Conservation (phyloP, 2,329 filamentous ascomycete species). For the Dactylellina drechsleri region DNA sequence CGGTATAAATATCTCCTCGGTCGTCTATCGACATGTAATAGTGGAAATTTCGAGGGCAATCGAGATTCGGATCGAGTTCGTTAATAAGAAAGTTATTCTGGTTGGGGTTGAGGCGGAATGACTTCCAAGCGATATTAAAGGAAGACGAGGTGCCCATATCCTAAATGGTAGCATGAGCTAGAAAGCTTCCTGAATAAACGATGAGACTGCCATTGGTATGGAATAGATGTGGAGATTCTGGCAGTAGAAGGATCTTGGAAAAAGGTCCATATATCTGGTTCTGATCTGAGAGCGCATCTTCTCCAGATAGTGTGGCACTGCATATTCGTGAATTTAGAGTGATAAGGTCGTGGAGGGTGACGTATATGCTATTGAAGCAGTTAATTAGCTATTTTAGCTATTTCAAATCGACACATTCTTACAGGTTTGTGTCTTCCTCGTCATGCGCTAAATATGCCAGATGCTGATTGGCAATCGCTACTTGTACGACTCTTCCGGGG, state of each 20-base stretch:
- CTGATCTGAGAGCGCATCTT: slow-evolving; percentile 6
- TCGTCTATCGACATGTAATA: no score
- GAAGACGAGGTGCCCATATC: slow-evolving; percentile 4
- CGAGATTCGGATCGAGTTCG: no score
- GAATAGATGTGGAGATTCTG: slow-evolving; percentile 6
- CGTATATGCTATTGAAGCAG: neutral
- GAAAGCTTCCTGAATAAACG: slow-evolving; percentile 8
- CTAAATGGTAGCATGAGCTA: slow-evolving; percentile 17
- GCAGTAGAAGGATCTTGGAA: neutral
- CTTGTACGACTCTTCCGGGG: neutral
- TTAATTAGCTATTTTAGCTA: neutral
- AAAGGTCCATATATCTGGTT: neutral
- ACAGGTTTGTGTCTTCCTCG: neutral
- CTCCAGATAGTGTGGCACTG: neutral
- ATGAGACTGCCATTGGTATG: slow-evolving; percentile 4
- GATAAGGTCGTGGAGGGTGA: slow-evolving; percentile 6
- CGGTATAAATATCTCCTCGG: no score
- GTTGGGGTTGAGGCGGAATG: no score
- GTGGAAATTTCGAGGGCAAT: no score
- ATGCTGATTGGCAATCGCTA: slow-evolving; percentile 13
- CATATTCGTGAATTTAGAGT: neutral
- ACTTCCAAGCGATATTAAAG: no score
- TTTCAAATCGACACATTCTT: no score
- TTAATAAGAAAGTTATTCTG: no score
- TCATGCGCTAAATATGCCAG: slow-evolving; percentile 11